These are phyloP conservation scores for Quercus variabilis DNA, from an alignment of 306 rosid species.

Conservation along the genomic window DNA sequence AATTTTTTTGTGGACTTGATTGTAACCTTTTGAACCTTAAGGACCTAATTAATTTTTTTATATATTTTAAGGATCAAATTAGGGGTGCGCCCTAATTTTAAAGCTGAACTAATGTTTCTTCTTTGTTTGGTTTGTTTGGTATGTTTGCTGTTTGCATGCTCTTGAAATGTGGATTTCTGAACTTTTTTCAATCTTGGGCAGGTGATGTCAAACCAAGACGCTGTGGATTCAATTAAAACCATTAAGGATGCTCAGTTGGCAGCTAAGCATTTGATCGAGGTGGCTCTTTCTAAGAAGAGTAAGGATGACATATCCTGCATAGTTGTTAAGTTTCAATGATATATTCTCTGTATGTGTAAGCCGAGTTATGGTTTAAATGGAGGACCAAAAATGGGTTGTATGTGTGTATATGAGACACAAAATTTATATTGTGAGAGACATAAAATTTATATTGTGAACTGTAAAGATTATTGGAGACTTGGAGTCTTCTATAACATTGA, in stretches of 20 bases:
- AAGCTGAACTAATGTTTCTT: too few relatives aligned
- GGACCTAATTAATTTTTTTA: too few relatives aligned
- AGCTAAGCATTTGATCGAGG: conserved; percentile 47
- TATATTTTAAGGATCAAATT: too few relatives aligned
- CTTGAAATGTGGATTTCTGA: not conserved
- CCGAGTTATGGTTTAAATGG: not conserved
- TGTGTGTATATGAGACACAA: conserved; percentile 10
- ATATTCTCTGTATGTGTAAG: not conserved
- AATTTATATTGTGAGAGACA: conserved; percentile 2
- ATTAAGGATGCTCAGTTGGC: conserved; percentile 44
- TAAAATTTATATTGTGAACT: not conserved
- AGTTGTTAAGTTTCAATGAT: conserved; percentile 39
- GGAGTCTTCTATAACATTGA: not conserved
- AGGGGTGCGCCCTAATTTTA: too few relatives aligned
- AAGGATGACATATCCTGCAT: conserved; percentile 62
- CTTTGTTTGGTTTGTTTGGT: not conserved
- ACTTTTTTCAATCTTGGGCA: conserved; percentile 10
- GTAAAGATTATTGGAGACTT: not conserved
- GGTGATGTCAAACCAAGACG: conserved; percentile 57
- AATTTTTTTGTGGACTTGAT: too few relatives aligned
- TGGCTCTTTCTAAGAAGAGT: conserved; percentile 45
- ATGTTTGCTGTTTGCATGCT: not conserved
- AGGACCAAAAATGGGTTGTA: not conserved
- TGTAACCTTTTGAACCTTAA: too few relatives aligned
- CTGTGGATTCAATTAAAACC: conserved; percentile 40